These are phyloP conservation scores for Acidomyces sp. DNA, from an alignment of 495 filamentous ascomycete species.

Conservation along the genomic window DNA sequence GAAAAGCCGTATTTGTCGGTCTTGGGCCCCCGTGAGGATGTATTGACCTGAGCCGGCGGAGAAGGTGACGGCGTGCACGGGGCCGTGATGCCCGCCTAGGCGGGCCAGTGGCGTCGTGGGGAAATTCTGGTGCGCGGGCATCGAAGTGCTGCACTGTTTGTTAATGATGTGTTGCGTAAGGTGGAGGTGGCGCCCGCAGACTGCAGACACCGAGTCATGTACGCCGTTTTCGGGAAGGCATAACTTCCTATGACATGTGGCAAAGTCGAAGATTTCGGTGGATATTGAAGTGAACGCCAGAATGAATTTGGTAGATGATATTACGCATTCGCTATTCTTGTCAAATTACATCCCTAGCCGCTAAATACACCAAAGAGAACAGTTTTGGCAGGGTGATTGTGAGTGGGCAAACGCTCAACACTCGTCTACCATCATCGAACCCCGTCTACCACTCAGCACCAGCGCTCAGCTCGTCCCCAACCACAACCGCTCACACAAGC, in stretches of 20 bases:
- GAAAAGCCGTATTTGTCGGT: conserved; percentile 69
- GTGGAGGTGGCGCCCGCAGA: conserved; percentile 1
- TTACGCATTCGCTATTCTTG: too few species aligned
- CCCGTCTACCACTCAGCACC: too few species aligned
- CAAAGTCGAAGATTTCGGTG: too few species aligned
- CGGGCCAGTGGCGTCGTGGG: conserved; percentile 25
- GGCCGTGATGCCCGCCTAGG: conserved; percentile 34
- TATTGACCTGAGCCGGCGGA: conserved; percentile 55
- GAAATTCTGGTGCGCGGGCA: conserved; percentile 17
- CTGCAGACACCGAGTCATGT: background rate
- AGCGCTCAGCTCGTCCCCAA: background rate
- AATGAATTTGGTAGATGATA: too few species aligned
- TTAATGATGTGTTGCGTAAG: background rate
- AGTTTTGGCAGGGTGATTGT: too few species aligned
- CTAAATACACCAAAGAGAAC: too few species aligned
- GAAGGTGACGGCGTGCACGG: conserved; percentile 62
- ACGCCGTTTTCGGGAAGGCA: background rate
- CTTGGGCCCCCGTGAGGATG: conserved; percentile 74
- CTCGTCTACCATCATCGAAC: too few species aligned
- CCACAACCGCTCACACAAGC: too few species aligned
- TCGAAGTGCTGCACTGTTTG: background rate
- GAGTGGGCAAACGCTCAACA: too few species aligned
- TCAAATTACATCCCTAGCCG: too few species aligned
- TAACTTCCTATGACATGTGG: too few species aligned
- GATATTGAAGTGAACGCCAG: too few species aligned